phyloP scores from a whole-genome alignment of 495 filamentous ascomycete species.

The Xylaria acuta region DNA sequence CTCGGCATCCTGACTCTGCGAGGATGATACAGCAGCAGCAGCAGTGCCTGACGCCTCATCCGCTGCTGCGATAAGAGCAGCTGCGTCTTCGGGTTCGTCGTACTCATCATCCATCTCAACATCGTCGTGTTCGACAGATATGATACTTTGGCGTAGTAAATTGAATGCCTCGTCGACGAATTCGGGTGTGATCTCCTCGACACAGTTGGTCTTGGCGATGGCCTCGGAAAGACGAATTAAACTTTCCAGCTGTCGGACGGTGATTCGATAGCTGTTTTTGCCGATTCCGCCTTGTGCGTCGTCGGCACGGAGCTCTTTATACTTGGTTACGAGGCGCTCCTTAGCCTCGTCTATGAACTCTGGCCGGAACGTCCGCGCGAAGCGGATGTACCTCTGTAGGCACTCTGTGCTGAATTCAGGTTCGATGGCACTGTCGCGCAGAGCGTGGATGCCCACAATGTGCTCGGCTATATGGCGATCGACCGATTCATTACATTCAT shows the following conservation, averaged over 20 bases:
- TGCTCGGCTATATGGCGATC: slow-evolving; percentile 92
- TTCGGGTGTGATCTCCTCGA: slow-evolving; percentile 82
- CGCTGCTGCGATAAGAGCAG: slow-evolving; percentile 45
- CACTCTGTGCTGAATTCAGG: slow-evolving; percentile 97
- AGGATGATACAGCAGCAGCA: slow-evolving; percentile 16
- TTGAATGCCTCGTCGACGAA: slow-evolving; percentile 93
- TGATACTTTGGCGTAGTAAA: slow-evolving; percentile 89
- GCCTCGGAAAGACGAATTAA: slow-evolving; percentile 94
- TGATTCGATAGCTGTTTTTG: slow-evolving; percentile 93
- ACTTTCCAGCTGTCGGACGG: slow-evolving; percentile 92
- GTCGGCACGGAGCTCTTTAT: slow-evolving; percentile 93
- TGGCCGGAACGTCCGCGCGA: slow-evolving; percentile 92
- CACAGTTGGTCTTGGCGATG: slow-evolving; percentile 96
- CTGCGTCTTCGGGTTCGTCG: slow-evolving; percentile 48
- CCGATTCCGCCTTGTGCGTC: slow-evolving; percentile 95
- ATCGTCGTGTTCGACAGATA: slow-evolving; percentile 97
- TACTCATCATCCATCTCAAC: slow-evolving; percentile 93
- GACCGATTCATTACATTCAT: slow-evolving; percentile 91
- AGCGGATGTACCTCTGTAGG: slow-evolving; percentile 95
- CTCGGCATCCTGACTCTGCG: slow-evolving; percentile 56
- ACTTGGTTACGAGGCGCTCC: slow-evolving; percentile 82
- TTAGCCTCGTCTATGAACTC: slow-evolving; percentile 91
- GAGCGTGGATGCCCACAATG: slow-evolving; percentile 92
- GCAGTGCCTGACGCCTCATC: slow-evolving; percentile 49
- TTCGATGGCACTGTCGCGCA: slow-evolving; percentile 85